Evolutionary conservation across 225 moss, liverwort and hornwort genomes (phyloP).

Genomic region (Physcomitrium patens): DNA sequence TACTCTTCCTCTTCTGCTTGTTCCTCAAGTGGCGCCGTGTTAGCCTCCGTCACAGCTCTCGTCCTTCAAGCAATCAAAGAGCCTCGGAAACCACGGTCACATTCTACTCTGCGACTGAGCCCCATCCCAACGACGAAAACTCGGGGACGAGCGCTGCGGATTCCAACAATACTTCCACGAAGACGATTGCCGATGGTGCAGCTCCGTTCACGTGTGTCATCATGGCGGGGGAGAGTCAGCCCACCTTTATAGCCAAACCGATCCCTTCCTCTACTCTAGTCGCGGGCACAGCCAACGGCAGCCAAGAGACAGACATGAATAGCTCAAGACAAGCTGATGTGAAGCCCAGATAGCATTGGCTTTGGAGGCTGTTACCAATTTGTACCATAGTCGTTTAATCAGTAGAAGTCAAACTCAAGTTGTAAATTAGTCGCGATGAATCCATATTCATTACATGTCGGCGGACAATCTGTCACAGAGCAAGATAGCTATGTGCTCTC

Average conservation of each 20-base stretch:
- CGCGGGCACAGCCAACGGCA: not conserved
- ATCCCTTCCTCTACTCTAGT: constrained; percentile 9
- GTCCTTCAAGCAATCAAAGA: constrained; percentile 11
- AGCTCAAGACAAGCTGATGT: not conserved
- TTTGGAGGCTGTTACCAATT: not conserved
- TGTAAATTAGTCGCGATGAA: constrained; percentile 15
- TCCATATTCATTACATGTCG: not conserved
- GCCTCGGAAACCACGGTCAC: constrained; percentile 27
- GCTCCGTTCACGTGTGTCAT: constrained; percentile 40
- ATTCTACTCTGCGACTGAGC: constrained; percentile 24
- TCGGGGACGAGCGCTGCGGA: not conserved
- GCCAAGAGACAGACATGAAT: not conserved
- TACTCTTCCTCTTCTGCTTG: constrained; percentile 40
- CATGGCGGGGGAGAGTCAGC: constrained; percentile 39
- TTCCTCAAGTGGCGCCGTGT: constrained; percentile 38
- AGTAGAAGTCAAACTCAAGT: not conserved
- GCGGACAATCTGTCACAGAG: not conserved
- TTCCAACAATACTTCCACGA: not conserved
- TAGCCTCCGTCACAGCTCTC: constrained; percentile 28
- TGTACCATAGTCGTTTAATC: constrained; percentile 23
- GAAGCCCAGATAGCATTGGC: constrained; percentile 15
- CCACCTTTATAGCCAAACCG: constrained; percentile 28
- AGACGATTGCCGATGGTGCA: constrained; percentile 8
- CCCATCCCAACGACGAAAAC: not conserved
- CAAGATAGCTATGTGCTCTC: not conserved